Base-by-base conservation (phyloP, 495 filamentous ascomycete genomes). In the Paragyromitra xinjiangensis region DNA sequence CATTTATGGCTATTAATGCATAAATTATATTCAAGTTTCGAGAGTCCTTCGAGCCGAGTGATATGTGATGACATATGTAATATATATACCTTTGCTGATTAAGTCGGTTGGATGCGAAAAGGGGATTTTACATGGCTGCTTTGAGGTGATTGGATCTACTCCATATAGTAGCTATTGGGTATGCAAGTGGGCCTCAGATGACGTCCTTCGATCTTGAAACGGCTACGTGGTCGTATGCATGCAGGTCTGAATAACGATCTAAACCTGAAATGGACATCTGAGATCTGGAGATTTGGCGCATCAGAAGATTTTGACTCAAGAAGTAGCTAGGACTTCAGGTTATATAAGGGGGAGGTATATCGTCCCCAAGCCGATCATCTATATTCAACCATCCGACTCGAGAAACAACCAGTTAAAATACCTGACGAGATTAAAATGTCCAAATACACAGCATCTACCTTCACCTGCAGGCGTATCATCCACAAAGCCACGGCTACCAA, bases 231-330 rank as follows among this genome's bases (percentile, higher is more conserved):
- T 58, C 55, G 19, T 58, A 34, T 29, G 22, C 55, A 58, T 58
- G 55, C 55, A 58, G 55, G 55, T 19, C 8, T n/a, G 19, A 24
- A n/a, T 58, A 29, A 34, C 55, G 34, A 26, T 34, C 55, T 58
- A 58, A 58, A 29, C 55, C 55, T 58, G 55, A 58, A 58, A 58
- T 58, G 55, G 55, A 58, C 19, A 58, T 58, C 55, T 58, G 24
- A 58, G 14, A 58, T 58, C 55, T 58, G 22, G 26, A 9, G 11
- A 58, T 58, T 58, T 58, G 14, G 19, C 55, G 16, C 6, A 19
- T 58, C 26, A 58, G 55, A 14, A 58, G 24, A n/a, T 29, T 29
- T 26, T 24, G 9, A 58, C 29, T 14, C 9, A 29, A 58, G 55
- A 8, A 11, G 24, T 9, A 11, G 22, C 24, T 53, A 19, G 55